These are phyloP conservation scores for Domatiomyces catenatus DNA, from an alignment of 2,329 filamentous ascomycete genomes.

Conservation along the genomic window DNA sequence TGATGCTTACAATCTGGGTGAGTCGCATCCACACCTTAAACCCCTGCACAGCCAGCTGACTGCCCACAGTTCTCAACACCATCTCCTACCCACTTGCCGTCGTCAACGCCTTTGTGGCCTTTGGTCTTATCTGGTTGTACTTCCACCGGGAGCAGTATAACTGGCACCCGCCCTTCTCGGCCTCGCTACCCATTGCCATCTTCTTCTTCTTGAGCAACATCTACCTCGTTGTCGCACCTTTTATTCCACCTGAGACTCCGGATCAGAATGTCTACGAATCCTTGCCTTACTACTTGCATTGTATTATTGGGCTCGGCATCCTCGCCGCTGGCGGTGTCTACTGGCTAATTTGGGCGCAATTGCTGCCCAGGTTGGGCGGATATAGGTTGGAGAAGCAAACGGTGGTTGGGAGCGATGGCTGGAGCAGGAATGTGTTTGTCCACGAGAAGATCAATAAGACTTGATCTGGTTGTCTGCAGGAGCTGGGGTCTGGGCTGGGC, in stretches of 20 bases:
- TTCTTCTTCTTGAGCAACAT: slow-evolving; percentile 40
- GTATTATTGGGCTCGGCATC: slow-evolving; percentile 36
- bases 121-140: slow-evolving; percentile 34
- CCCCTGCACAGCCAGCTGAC: slow-evolving; percentile 13
- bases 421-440: slow-evolving; percentile 42
- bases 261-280: slow-evolving; percentile 35
- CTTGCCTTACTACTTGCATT: slow-evolving; percentile 40
- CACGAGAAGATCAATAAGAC: background rate
- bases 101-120: slow-evolving; percentile 26
- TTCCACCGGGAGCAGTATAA: slow-evolving; percentile 23
- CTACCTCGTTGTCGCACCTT: slow-evolving; percentile 38
- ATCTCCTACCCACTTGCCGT: slow-evolving; percentile 25
- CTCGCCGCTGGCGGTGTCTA: slow-evolving; percentile 37
- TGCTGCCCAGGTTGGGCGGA: slow-evolving; percentile 29
- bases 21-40: slow-evolving; percentile 12
- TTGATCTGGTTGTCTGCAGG: background rate
- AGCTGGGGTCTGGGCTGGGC: too few relatives aligned
- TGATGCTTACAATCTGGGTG: slow-evolving; percentile 51
- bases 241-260: slow-evolving; percentile 30
- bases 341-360: slow-evolving; percentile 36
- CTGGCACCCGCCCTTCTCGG: slow-evolving; percentile 36
- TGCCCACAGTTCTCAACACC: slow-evolving; percentile 24
- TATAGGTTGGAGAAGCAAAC: slow-evolving; percentile 43
- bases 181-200: slow-evolving; percentile 34
- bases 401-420: slow-evolving; percentile 43